These are phyloP conservation scores for Vanrija humicola DNA, from an alignment of 1,284 basidiomycete genomes.

Conservation along the genomic window DNA sequence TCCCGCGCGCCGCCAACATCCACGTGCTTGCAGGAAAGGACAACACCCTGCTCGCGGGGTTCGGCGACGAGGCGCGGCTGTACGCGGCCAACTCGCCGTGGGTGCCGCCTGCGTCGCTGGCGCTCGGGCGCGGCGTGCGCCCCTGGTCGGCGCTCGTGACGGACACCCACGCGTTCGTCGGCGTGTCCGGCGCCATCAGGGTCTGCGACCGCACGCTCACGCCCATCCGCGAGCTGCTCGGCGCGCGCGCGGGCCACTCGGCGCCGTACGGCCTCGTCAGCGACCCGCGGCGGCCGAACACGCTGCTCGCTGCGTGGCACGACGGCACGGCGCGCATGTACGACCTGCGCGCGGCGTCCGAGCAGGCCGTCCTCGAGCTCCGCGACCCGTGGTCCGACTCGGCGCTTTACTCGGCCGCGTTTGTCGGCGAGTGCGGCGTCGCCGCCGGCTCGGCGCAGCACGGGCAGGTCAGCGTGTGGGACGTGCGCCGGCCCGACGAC, in stretches of 20 bases:
- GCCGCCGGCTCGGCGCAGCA: slow-evolving; percentile 43
- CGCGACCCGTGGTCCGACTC: slow-evolving; percentile 43
- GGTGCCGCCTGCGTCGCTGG: slow-evolving; percentile 22
- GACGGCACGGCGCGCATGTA: slow-evolving; percentile 44
- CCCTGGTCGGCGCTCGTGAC: slow-evolving; percentile 38
- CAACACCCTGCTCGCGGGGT: slow-evolving; percentile 25
- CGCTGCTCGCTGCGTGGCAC: slow-evolving; percentile 44
- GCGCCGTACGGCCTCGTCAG: slow-evolving; percentile 7
- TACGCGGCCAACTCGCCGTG: slow-evolving; percentile 36
- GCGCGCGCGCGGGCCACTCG: too few species aligned
- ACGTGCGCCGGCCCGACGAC: slow-evolving; percentile 13
- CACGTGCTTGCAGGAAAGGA: slow-evolving; percentile 11
- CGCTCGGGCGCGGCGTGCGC: slow-evolving; percentile 13
- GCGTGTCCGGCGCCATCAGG: slow-evolving; percentile 10
- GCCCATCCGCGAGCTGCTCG: not conserved
- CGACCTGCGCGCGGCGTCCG: slow-evolving; percentile 33
- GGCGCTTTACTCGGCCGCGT: slow-evolving; percentile 42
- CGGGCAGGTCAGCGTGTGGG: slow-evolving; percentile 43
- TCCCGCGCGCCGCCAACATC: slow-evolving; percentile 12
- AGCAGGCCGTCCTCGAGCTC: slow-evolving; percentile 22
- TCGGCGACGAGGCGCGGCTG: slow-evolving; percentile 20
- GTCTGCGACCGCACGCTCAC: not conserved
- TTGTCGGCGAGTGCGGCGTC: slow-evolving; percentile 32
- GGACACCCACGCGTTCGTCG: not conserved
- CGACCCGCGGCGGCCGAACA: not conserved